Percentiles rank a stretch among this genome's conserved stretches.
These are phyloP conservation scores for Colletotrichum salicis DNA, from an alignment of 2,329 filamentous ascomycete species.

Conservation along the genomic window DNA sequence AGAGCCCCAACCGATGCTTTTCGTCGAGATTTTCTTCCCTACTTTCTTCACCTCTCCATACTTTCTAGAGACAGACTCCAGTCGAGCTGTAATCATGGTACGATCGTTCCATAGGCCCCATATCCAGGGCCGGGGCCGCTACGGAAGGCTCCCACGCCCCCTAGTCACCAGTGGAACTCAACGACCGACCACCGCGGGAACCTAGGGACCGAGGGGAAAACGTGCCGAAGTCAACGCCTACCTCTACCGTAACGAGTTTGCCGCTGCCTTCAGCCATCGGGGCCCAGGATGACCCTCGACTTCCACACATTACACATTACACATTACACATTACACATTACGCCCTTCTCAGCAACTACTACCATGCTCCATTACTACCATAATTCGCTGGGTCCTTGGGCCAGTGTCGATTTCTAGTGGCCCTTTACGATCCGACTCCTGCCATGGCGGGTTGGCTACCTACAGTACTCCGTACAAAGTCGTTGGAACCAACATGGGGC, in stretches of 20 bases:
- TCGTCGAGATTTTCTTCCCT: background rate
- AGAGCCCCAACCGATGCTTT: background rate
- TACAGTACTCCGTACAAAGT: background rate
- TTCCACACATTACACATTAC: no score
- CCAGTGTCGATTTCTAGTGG: slow-evolving; percentile 13
- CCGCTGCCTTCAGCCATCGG: slow-evolving; percentile 2
- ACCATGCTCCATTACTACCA: background rate
- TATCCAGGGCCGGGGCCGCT: slow-evolving; percentile 2
- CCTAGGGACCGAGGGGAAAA: background rate
- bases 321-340: no score
- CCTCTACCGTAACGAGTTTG: background rate
- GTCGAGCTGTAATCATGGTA: slow-evolving; percentile 22
- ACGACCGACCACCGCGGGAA: background rate
- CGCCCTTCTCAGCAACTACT: no score
- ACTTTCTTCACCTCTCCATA: background rate
- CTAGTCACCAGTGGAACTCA: slow-evolving; percentile 7
- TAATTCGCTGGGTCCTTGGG: slow-evolving; percentile 1
- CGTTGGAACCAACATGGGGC: background rate
- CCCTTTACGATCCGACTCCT: background rate
- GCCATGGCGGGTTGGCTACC: slow-evolving; percentile 4
- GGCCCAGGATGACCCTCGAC: background rate
- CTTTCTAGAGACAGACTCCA: background rate
- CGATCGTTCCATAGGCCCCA: slow-evolving; percentile 29
- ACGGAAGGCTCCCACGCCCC: background rate
- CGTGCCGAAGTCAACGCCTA: background rate